Percentiles rank a stretch among this genome's conserved stretches.
phyloP scores from a whole-genome alignment of 2,329 filamentous ascomycete species.

The Pleomassaria siparia region DNA sequence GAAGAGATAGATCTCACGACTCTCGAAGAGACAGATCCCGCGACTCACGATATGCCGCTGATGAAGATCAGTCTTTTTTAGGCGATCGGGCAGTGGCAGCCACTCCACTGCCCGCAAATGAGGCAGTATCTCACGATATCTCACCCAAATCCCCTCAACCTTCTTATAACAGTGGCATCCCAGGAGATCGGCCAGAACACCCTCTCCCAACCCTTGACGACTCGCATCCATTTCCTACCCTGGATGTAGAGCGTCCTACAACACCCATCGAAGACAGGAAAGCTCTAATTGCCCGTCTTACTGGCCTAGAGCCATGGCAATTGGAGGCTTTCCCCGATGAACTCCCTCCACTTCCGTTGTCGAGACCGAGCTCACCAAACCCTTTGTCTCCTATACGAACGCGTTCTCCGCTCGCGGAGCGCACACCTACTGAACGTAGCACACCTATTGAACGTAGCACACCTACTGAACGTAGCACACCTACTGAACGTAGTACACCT shows the following conservation, averaged over 20 bases:
- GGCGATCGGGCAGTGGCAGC: constrained; percentile 61
- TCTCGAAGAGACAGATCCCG: constrained; percentile 27
- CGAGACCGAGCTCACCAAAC: constrained; percentile 31
- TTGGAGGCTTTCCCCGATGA: constrained; percentile 40
- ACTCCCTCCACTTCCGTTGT: constrained; percentile 30
- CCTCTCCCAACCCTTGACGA: constrained; percentile 28
- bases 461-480: neutral
- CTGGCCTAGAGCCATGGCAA: constrained; percentile 38
- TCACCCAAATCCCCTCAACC: constrained; percentile 15
- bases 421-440: constrained; percentile 21
- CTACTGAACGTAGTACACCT: neutral
- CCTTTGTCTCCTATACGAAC: constrained; percentile 26
- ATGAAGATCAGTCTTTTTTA: constrained; percentile 63
- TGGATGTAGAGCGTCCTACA: constrained; percentile 27
- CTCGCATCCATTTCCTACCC: constrained; percentile 22
- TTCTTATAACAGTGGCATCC: constrained; percentile 29
- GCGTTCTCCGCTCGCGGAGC: constrained; percentile 19
- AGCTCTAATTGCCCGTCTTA: constrained; percentile 35
- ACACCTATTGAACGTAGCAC: neutral
- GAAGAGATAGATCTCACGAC: constrained; percentile 24
- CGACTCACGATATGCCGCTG: constrained; percentile 23
- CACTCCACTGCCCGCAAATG: constrained; percentile 49
- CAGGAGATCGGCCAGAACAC: constrained; percentile 36
- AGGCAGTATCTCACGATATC: constrained; percentile 21
- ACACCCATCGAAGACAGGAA: constrained; percentile 41